Percentiles rank a stretch among this genome's conserved stretches.
Conservation (phyloP, 2,329 filamentous ascomycete genomes). For the Beauveria sp. region DNA sequence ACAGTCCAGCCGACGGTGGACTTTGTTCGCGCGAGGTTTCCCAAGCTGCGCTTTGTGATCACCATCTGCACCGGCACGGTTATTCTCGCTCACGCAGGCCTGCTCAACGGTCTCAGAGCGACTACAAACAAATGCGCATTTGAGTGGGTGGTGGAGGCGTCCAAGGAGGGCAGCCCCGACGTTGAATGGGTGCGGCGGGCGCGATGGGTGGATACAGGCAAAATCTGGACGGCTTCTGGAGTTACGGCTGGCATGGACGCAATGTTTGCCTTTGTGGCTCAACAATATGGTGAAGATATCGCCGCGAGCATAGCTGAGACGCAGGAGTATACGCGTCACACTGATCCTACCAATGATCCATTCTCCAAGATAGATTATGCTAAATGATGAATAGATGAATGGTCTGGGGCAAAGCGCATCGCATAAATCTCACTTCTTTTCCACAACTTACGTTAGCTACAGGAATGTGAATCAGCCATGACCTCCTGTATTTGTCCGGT, state of each 20-base stretch:
- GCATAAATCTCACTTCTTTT: too few species aligned
- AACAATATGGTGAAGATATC: constrained; percentile 11
- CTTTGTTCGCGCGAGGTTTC: constrained; percentile 32
- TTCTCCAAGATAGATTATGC: background rate
- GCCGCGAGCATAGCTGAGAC: background rate
- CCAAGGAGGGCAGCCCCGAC: constrained; percentile 28
- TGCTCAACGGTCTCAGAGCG: constrained; percentile 44
- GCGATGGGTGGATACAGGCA: constrained; percentile 51
- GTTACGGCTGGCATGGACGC: constrained; percentile 56
- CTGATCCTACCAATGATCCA: background rate
- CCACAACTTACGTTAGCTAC: too few species aligned
- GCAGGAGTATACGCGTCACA: background rate
- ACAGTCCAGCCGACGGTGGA: constrained; percentile 25
- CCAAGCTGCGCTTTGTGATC: constrained; percentile 38
- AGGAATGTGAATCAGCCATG: too few species aligned
- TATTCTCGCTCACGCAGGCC: constrained; percentile 41
- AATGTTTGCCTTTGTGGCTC: constrained; percentile 41
- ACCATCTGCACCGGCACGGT: constrained; percentile 52
- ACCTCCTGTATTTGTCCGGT: too few species aligned
- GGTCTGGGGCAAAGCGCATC: background rate
- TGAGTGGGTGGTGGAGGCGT: constrained; percentile 22
- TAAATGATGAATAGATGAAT: background rate
- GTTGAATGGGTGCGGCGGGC: constrained; percentile 46
- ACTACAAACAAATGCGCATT: constrained; percentile 52
- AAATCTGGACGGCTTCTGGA: constrained; percentile 51